phyloP scores from a whole-genome alignment of 2,329 filamentous ascomycete species.

The Thielaviopsis euricoi region DNA sequence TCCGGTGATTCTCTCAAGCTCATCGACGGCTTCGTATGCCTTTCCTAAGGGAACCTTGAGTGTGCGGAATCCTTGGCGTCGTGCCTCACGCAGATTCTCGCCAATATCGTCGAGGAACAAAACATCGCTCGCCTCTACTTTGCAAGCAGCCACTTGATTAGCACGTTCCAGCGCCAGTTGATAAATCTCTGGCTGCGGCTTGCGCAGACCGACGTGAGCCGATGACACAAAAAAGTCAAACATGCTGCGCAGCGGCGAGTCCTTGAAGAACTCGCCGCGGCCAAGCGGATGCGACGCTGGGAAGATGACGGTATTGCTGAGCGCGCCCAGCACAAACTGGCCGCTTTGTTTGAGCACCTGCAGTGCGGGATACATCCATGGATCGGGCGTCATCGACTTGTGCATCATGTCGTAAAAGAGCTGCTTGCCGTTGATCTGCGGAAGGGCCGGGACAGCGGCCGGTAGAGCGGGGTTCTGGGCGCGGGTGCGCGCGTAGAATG shows the following conservation, averaged over 20 bases:
- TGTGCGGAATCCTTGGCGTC: conserved; percentile 57
- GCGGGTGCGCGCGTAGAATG: conserved; percentile 37
- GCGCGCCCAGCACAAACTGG: conserved; percentile 57
- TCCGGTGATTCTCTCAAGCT: conserved; percentile 62
- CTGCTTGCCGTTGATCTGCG: conserved; percentile 56
- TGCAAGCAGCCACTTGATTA: conserved; percentile 37
- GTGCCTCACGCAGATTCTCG: conserved; percentile 72
- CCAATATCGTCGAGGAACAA: conserved; percentile 91
- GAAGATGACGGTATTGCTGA: conserved; percentile 84
- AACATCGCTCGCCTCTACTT: conserved; percentile 48
- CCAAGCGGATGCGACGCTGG: conserved; percentile 56
- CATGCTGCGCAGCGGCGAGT: conserved; percentile 43
- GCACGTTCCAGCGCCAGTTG: conserved; percentile 51
- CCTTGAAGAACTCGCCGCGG: conserved; percentile 28
- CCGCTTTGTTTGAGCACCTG: conserved; percentile 47
- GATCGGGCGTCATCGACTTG: conserved; percentile 52
- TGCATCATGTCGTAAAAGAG: conserved; percentile 91
- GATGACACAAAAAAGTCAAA: conserved; percentile 85
- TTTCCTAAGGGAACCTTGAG: conserved; percentile 71
- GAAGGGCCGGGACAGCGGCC: conserved; percentile 40
- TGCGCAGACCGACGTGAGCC: conserved; percentile 73
- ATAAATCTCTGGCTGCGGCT: conserved; percentile 75
- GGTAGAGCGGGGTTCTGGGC: conserved; percentile 6
- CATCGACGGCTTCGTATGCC: conserved; percentile 63
- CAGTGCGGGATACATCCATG: conserved; percentile 76